These are phyloP conservation scores for Arthrocladium fulminans DNA, from an alignment of 2,329 filamentous ascomycete species.

Conservation along the genomic window DNA sequence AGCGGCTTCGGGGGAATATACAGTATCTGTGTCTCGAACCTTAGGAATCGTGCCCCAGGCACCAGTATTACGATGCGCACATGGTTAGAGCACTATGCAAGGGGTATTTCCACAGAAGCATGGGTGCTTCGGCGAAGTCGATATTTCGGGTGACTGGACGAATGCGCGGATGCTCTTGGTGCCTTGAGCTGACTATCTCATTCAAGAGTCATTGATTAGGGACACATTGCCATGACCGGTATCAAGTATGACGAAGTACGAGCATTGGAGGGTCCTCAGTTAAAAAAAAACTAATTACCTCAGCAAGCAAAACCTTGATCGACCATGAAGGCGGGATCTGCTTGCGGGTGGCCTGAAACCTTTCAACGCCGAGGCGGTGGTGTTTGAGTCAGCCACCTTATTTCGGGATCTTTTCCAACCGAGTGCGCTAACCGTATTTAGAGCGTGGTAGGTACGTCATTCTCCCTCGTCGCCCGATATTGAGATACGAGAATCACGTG, in stretches of 20 bases:
- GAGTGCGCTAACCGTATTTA: not conserved
- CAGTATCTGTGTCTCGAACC: not conserved
- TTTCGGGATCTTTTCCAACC: not conserved
- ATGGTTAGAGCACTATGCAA: not conserved
- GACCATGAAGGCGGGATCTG: not conserved
- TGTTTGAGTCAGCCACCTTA: no score
- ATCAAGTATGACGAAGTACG: not conserved
- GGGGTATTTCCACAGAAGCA: no score
- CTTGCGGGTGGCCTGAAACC: not conserved
- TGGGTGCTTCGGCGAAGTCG: not conserved
- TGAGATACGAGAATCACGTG: not conserved
- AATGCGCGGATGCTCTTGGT: not conserved
- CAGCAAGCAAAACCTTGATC: not conserved
- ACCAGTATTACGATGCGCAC: constrained; percentile 4
- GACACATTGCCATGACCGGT: not conserved
- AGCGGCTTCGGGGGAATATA: not conserved
- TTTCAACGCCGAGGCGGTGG: not conserved
- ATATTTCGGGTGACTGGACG: not conserved
- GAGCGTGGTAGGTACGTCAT: no score
- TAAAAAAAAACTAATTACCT: not conserved
- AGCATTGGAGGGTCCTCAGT: not conserved
- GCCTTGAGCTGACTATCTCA: no score
- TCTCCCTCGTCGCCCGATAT: no score
- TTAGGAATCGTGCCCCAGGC: not conserved
- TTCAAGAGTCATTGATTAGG: not conserved